Evolutionary conservation across 139 green algal genomes (phyloP), one percentile per base, ranked within the genome.

Genomic region (Tetraselmis striata): DNA sequence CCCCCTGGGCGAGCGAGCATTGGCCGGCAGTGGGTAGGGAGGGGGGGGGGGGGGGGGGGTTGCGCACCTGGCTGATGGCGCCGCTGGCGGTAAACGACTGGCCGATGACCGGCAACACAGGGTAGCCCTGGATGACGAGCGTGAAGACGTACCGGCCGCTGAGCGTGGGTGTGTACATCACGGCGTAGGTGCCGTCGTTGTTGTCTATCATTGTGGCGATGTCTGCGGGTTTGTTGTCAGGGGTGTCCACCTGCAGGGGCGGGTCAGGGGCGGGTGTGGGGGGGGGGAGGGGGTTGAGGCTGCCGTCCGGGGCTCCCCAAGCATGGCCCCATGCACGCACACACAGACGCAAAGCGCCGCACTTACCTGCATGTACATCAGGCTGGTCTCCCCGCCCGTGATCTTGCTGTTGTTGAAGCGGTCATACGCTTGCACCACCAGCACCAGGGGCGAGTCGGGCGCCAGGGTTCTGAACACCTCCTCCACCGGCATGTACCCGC

Each of bases 381-480:
- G 28, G 31, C 31, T 76, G 18, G 24, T 22, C 18, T 82, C 31
- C 1, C 78, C 78, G 26, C 78, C 78, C 11, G 1, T 30, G 28
- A 28, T 30, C 2, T 75, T 75, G 31, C 28, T 75, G 78, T 82
- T 82, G 78, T 76, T 82, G 78, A 76, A 82, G 28, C 45, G 31
- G 25, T 82, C 78, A 30, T 76, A 82, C 18, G 78, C 32, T 29
- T 29, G 32, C 31, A 82, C 31, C 11, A 76, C 23, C 31, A 82
- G 23, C n/a, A 29, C 28, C 29, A 82, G 28, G 23, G 74, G 74
- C 2, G 25, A 31, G 74, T 29, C 74, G 25, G 74, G 5, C 74
- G 11, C 23, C 74, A 77, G 25, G 22, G 25, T 29, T 2, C 23
- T 32, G n/a, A 28, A 28, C n/a, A 32, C 18, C 5, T 25, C 23